phyloP scores from a whole-genome alignment of 176 grass and related monocot species.

The Cenchrus purpureus region DNA sequence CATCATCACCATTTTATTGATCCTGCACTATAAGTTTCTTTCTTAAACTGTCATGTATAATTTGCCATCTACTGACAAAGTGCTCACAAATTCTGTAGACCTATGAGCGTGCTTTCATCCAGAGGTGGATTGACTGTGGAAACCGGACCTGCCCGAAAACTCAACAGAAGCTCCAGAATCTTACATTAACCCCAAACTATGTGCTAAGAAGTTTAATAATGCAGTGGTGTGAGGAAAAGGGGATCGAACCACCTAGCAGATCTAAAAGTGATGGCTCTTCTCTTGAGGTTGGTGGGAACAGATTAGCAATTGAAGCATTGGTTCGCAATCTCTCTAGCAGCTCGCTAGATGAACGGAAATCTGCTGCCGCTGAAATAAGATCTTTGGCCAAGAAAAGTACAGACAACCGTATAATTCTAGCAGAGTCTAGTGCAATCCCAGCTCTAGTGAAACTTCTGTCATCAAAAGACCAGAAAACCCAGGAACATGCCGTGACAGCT shows the following conservation, averaged over 20 bases:
- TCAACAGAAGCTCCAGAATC: conserved; percentile 91
- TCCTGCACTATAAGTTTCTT: neutral
- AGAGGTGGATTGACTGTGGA: conserved; percentile 97
- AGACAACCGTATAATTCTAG: conserved; percentile 87
- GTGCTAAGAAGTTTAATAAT: conserved; percentile 85
- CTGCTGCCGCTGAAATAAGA: conserved; percentile 87
- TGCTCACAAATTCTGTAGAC: conserved; percentile 63
- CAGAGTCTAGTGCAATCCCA: conserved; percentile 84
- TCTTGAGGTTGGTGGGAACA: conserved; percentile 64
- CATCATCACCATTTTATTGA: conserved; percentile 1
- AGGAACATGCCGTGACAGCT: conserved; percentile 91
- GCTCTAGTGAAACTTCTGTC: conserved; percentile 77
- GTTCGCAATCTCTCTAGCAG: conserved; percentile 73
- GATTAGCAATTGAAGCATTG: conserved; percentile 70
- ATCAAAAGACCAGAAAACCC: conserved; percentile 78
- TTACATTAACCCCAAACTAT: conserved; percentile 89
- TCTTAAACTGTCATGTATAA: conserved; percentile 1
- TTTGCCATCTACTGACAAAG: conserved; percentile 39
- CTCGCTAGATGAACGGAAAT: conserved; percentile 73
- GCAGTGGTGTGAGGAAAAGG: conserved; percentile 94
- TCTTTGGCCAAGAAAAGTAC: conserved; percentile 90
- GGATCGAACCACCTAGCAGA: conserved; percentile 71
- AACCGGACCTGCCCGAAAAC: conserved; percentile 91
- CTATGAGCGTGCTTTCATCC: conserved; percentile 84
- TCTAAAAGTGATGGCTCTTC: conserved; percentile 74